phyloP scores from a whole-genome alignment of 495 filamentous ascomycete species.

The Cenococcum geophilum region DNA sequence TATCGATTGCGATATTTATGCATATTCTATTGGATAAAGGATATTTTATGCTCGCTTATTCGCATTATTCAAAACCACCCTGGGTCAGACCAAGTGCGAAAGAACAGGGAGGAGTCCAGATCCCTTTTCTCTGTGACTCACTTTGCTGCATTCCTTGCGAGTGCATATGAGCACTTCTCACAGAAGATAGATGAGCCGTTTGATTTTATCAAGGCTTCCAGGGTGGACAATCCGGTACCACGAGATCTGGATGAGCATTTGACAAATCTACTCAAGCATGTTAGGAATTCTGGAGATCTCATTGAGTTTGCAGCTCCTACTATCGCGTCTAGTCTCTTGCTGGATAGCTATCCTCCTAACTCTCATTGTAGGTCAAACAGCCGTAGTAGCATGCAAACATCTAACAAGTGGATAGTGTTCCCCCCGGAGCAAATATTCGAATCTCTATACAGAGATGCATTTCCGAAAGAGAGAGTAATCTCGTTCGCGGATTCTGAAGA shows the following conservation, averaged over 20 bases:
- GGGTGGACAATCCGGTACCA: not conserved
- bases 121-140: slow-evolving; percentile 3
- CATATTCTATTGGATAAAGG: too few species aligned
- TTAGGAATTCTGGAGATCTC: not conserved
- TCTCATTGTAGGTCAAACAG: not conserved
- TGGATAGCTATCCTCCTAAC: slow-evolving; percentile 4
- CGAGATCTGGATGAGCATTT: not conserved
- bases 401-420: slow-evolving; percentile 1
- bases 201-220: slow-evolving; percentile 2
- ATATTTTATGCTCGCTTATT: too few species aligned
- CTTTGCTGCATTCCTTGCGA: not conserved
- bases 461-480: not conserved
- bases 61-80: too few species aligned
- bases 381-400: too few species aligned
- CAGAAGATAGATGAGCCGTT: not conserved
- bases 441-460: not conserved
- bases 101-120: not conserved
- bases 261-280: not conserved
- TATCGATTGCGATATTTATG: too few species aligned
- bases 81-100: slow-evolving; percentile 1
- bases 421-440: not conserved
- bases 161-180: not conserved
- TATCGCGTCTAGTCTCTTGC: slow-evolving; percentile 1
- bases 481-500: not conserved
- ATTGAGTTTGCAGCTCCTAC: slow-evolving; percentile 5